Evolutionary conservation across 2,329 filamentous ascomycete genomes (phyloP).

Genomic region (Aspergillus viridinutans): DNA sequence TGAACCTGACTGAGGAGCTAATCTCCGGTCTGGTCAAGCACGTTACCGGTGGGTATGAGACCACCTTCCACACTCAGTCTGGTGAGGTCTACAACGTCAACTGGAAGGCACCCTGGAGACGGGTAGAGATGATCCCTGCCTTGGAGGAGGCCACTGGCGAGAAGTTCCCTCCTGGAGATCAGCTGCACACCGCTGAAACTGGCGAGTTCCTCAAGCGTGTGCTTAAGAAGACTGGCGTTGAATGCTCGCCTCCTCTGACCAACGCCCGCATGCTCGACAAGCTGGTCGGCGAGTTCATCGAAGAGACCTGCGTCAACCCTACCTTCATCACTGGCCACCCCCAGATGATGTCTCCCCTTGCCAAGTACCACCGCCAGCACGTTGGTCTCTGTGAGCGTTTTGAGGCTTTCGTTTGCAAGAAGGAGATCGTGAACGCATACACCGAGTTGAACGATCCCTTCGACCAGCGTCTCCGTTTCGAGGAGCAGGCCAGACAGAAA

Average conservation of each 20-base stretch:
- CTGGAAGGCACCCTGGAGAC: constrained; percentile 92
- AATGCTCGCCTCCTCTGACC: constrained; percentile 84
- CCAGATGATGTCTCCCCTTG: constrained; percentile 88
- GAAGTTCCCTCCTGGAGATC: constrained; percentile 85
- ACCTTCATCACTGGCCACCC: constrained; percentile 85
- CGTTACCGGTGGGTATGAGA: constrained; percentile 78
- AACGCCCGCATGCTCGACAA: constrained; percentile 97
- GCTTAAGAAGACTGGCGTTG: constrained; percentile 83
- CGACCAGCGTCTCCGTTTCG: constrained; percentile 85
- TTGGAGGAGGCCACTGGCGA: constrained; percentile 86
- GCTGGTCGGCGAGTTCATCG: constrained; percentile 89
- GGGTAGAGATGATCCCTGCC: constrained; percentile 91
- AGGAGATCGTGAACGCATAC: constrained; percentile 95
- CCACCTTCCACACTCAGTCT: constrained; percentile 77
- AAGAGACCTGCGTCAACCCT: constrained; percentile 88
- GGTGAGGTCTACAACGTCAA: constrained; percentile 88
- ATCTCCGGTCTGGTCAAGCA: constrained; percentile 86
- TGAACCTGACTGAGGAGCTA: constrained; percentile 88
- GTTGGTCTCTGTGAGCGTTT: constrained; percentile 92
- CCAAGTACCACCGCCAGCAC: constrained; percentile 83
- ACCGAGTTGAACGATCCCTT: constrained; percentile 98
- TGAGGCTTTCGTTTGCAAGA: constrained; percentile 95
- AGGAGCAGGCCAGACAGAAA: constrained; percentile 95
- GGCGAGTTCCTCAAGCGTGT: constrained; percentile 80
- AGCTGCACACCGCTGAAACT: constrained; percentile 85